These are phyloP conservation scores for Entoloma clypeatum DNA, from an alignment of 1,284 basidiomycete species.

Conservation along the genomic window DNA sequence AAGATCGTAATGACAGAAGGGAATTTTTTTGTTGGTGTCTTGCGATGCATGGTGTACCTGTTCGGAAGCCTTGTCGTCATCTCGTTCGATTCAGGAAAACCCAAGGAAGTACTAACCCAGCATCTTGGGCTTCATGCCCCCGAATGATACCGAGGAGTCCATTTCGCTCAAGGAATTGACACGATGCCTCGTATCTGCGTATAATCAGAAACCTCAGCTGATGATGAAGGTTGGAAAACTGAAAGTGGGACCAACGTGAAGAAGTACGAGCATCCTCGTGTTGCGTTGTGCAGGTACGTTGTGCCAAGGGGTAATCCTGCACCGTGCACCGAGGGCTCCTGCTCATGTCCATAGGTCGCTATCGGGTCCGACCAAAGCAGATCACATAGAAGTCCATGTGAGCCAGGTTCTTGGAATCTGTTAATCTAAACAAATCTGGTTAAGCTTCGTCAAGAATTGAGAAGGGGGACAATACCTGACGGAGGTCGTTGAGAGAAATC, in stretches of 20 bases:
- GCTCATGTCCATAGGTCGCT: slow-evolving; percentile 70
- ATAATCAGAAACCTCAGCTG: slow-evolving; percentile 2
- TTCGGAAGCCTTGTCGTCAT: slow-evolving; percentile 15
- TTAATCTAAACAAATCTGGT: slow-evolving; percentile 54
- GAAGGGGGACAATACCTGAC: slow-evolving; percentile 41
- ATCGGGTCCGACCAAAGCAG: slow-evolving; percentile 93
- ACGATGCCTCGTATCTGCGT: slow-evolving; percentile 84
- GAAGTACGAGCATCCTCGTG: slow-evolving; percentile 92
- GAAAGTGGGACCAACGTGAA: slow-evolving; percentile 70
- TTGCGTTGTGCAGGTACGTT: slow-evolving; percentile 83
- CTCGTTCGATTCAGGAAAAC: background rate
- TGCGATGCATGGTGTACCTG: slow-evolving; percentile 91
- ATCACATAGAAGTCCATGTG: slow-evolving; percentile 91
- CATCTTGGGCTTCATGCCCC: slow-evolving; percentile 97
- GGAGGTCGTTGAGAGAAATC: slow-evolving; percentile 77
- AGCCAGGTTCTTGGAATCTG: slow-evolving; percentile 93
- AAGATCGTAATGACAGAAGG: slow-evolving; percentile 96
- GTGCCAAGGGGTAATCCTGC: slow-evolving; percentile 40
- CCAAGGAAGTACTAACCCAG: slow-evolving; percentile 54
- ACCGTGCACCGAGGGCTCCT: slow-evolving; percentile 35
- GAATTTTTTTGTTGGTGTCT: slow-evolving; percentile 87
- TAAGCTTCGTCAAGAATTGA: background rate
- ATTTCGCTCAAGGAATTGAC: slow-evolving; percentile 93
- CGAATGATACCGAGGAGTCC: slow-evolving; percentile 90
- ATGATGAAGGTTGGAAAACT: background rate